Conservation (phyloP, 441 rosid genomes). For the Biscutella auriculata region DNA sequence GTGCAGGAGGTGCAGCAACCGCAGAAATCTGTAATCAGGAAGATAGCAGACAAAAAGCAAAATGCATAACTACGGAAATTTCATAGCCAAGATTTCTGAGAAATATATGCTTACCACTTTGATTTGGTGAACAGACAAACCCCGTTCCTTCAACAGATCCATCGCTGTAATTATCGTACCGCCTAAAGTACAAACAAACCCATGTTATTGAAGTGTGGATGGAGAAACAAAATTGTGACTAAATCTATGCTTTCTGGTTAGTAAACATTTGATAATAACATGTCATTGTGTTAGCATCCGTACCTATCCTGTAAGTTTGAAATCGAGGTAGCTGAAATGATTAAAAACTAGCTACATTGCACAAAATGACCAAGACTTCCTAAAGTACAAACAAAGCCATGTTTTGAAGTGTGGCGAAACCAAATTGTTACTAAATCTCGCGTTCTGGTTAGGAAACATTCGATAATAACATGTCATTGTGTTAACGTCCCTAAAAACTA, state of each 20-base stretch:
- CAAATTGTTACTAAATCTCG: no score
- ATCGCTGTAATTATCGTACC: constrained; percentile 85
- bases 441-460: no score
- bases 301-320: neutral
- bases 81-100: neutral
- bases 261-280: neutral
- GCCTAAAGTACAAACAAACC: constrained; percentile 30
- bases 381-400: no score
- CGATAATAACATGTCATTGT: no score
- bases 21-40: constrained; percentile 61
- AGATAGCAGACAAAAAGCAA: neutral
- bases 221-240: neutral
- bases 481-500: no score
- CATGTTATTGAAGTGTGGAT: neutral
- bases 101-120: constrained; percentile 53
- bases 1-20: constrained; percentile 85
- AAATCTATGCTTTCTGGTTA: neutral
- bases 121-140: constrained; percentile 62
- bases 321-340: neutral
- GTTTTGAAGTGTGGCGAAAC: no score
- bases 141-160: constrained; percentile 54
- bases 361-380: no score
- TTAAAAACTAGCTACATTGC: no score
- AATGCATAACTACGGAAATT: neutral
- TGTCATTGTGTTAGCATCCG: neutral